Base-by-base conservation (phyloP, 805 yeast species). In the Lipomyces oligophaga region DNA sequence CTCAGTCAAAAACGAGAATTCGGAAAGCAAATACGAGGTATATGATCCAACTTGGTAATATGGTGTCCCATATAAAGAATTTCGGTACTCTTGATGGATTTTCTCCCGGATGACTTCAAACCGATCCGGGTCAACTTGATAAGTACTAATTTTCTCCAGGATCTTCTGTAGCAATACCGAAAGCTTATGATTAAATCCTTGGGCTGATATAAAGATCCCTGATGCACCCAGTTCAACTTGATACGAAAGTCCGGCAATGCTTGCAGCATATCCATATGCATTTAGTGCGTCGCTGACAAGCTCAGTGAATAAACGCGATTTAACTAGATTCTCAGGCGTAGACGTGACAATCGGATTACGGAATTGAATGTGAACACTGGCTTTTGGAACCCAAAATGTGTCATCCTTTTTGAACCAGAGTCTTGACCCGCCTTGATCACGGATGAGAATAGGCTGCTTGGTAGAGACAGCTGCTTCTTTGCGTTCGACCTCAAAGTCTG, bases 391-490 rank as follows among this genome's bases (percentile, higher is more conserved):
- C 71, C 83, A 79, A 62, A 90, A 85, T 41, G 81, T 79, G 57
- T 90, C 96, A 67, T 90, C 96, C 58, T 83, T 83, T 63, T 90
- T 90, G 64, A 72, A 85, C 97, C 97, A 90, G 30, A 85, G 68
- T 57, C 80, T 81, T 31, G 73, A 65, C 38, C 71, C 71, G 11
- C 73, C 66, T 37, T 74, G 71, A 37, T 75, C 71, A 48, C 74
- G 67, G 45, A 93, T 67, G 33, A 87, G 68, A 30, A 70, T 69
- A 1, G 97, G 96, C 50, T 76, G 77, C 24, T 71, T 72, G 37
- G 69, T 58, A 3, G 79, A 75, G 7, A 60, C 41, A 18, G 47
- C 58, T 2, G 58, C 53, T 24, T 63, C 65, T 20, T 68, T 58
- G 47, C 72, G 74, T 31, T 71, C 71, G 6, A 88, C 83, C 1